Evolutionary conservation across 768 basidiomycete species (phyloP).

Genomic region (Suillus clintonianus): DNA sequence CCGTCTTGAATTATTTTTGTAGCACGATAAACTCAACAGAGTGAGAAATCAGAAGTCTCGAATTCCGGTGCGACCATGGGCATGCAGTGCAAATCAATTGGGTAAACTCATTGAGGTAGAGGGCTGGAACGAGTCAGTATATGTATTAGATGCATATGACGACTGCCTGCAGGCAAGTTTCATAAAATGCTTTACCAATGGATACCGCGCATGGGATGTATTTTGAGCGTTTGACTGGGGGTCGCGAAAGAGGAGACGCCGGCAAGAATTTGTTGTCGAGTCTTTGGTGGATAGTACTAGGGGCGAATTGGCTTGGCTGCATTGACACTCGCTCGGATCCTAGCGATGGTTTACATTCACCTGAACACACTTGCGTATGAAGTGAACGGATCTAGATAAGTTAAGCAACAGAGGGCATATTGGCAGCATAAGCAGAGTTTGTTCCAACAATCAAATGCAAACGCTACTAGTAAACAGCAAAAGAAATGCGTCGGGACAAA

Average conservation of each 20-base stretch:
- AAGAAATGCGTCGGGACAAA: not conserved
- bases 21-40: not conserved
- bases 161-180: not conserved
- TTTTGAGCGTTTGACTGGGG: not conserved
- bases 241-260: not conserved
- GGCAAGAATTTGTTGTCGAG: not conserved
- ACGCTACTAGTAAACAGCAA: not conserved
- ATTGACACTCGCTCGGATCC: not conserved
- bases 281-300: not conserved
- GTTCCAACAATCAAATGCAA: not conserved
- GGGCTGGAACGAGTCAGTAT: not conserved
- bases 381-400: not conserved
- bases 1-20: not conserved
- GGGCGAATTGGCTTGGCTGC: not conserved
- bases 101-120: not conserved
- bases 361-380: not conserved
- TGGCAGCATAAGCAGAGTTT: not conserved
- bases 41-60: not conserved
- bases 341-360: not conserved
- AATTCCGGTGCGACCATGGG: not conserved
- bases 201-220: not conserved
- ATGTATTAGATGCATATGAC: not conserved
- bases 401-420: not conserved
- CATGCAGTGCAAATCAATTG: not conserved
- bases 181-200: not conserved